These are phyloP conservation scores for Phytophthora pisi DNA, from an alignment of 352 stramenopile species.

Conservation along the genomic window DNA sequence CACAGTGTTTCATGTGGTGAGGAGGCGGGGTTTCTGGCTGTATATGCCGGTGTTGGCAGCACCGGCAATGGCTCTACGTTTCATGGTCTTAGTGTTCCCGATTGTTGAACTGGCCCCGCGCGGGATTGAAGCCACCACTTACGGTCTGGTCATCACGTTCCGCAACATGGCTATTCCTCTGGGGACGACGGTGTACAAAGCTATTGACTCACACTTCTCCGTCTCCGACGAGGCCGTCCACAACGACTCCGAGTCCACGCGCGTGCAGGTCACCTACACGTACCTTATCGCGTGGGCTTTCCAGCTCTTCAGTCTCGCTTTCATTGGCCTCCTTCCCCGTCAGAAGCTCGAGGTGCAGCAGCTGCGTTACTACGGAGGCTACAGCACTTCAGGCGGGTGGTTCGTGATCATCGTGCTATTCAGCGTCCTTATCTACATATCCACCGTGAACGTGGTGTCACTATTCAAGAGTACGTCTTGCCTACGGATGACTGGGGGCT, in stretches of 20 bases:
- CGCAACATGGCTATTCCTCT: constrained; percentile 65
- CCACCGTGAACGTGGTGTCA: constrained; percentile 47
- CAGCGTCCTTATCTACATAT: constrained; percentile 49
- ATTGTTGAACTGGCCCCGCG: constrained; percentile 63
- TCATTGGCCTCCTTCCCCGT: constrained; percentile 51
- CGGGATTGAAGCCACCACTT: constrained; percentile 65
- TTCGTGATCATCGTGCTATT: constrained; percentile 44
- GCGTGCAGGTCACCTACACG: constrained; percentile 53
- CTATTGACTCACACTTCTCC: constrained; percentile 47
- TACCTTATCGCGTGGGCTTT: constrained; percentile 57
- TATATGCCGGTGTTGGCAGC: constrained; percentile 56
- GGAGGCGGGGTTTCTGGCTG: constrained; percentile 60
- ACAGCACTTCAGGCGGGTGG: constrained; percentile 48
- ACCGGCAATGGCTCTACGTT: constrained; percentile 49
- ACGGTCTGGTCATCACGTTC: constrained; percentile 66
- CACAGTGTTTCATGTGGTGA: constrained; percentile 57
- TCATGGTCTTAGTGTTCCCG: constrained; percentile 59
- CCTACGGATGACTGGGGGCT: constrained; percentile 62
- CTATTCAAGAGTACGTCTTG: constrained; percentile 65
- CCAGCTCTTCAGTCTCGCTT: constrained; percentile 49
- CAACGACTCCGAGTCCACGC: constrained; percentile 35
- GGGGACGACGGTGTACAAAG: constrained; percentile 46
- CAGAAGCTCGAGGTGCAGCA: constrained; percentile 76
- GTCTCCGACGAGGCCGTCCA: constrained; percentile 36
- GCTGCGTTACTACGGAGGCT: constrained; percentile 63